Base-by-base conservation (phyloP, 2,329 filamentous ascomycete genomes). In the Pezicula carpinea region DNA sequence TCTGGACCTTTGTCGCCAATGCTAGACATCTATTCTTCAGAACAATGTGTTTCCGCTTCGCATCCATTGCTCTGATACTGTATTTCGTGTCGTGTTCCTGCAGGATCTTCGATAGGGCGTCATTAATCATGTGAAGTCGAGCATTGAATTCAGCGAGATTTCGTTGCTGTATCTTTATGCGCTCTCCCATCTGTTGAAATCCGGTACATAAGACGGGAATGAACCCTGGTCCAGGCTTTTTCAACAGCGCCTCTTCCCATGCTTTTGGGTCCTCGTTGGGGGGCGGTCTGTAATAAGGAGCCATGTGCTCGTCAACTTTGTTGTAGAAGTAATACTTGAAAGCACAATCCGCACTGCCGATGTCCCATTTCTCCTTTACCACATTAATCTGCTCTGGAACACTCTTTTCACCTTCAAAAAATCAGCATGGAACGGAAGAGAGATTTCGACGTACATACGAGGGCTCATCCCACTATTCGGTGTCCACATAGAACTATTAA, bases 241-340 rank as follows among this genome's bases (percentile, higher is more conserved):
- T 85, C 56, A 85, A 80, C 22, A 92, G 76, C 0, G 89, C 89
- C 58, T 90, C 86, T 60, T 95, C 89, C 87, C 88, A 95, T 61
- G 87, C 87, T 54, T 80, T 78, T 32, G 84, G 80, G 61, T 91
- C 83, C 62, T 93, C 89, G 56, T 79, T 73, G 1, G 81, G 71
- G 14, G 79, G 74, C 2, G 86, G 86, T 53, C 83, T 79, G 66
- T 87, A 91, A 65, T 86, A 90, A 10, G 86, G 86, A n/a, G 85
- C 83, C 62, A 79, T 77, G 44, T 80, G 78, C 59, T 86, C 80
- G 53, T 86, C 83, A 53, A 91, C 87, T 55, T 87, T 82, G 69
- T 93, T 93, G 75, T 93, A 95, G 65, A 93, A 89, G 71, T 92
- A 92, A 62, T 87, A 75, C 65, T 89, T 86, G 70, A 93, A 89